Evolutionary conservation across 192 early-diverging fungal species (phyloP), one percentile per base, ranked within the genome.

Genomic region (Coemansia sp.): DNA sequence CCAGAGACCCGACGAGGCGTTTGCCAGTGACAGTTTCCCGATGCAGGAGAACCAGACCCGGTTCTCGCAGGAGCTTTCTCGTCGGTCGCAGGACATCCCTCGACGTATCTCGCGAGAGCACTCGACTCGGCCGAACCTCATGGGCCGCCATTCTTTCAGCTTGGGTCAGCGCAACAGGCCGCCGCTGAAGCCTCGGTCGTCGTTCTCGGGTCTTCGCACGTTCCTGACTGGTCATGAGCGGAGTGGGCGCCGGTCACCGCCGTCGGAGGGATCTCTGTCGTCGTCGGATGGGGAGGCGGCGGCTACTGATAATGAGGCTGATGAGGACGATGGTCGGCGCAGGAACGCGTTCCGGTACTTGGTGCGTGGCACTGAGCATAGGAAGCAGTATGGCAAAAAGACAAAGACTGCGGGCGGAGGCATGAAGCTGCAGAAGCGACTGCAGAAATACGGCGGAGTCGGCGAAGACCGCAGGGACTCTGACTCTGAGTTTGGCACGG

Each of bases 361-460:
- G 63, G 69, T 83, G 44, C 76, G 76, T n/a, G 81, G 81, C 58
- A 83, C 81, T 5, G 81, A 83, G 64, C 81, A 83, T 19, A 72
- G 78, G 39, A 82, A 76, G 56, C 80, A 77, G 34, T 82, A 74
- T 3, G 42, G 36, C 56, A 69, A 69, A 40, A 45, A 29, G 20
- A 17, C 32, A 1, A 17, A 15, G 5, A 45, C 36, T 9, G 7
- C 36, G 36, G 36, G 53, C 19, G 61, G 60, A 5, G 50, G 42
- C n/a, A 34, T 51, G 31, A 63, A 53, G 40, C 46, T 79, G 58
- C 77, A 74, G 31, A 67, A 70, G 24, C 65, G 65, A 24, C 36
- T 80, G 22, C 65, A 75, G 69, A 71, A 80, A 20, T 59, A 72
- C 32, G 55, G 55, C 55, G 71, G 67, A 3, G 20, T 58, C 3